These are phyloP conservation scores for Vachellia pachyceras DNA, from an alignment of 306 rosid species.

Conservation along the genomic window DNA sequence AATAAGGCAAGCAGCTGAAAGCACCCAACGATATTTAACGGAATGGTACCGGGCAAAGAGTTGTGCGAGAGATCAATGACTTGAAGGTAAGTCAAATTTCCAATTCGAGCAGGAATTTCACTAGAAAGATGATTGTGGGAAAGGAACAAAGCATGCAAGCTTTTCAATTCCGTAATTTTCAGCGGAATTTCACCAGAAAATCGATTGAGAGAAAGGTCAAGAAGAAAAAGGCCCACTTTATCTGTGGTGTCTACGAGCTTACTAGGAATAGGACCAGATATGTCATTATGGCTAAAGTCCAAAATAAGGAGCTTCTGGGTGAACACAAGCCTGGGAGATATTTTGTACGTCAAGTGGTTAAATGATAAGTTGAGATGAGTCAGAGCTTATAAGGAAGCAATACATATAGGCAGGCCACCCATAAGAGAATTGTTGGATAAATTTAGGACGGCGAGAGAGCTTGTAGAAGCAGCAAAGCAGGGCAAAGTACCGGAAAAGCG, in stretches of 20 bases:
- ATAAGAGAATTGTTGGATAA: slow-evolving; percentile 80
- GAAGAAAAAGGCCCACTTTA: slow-evolving; percentile 87
- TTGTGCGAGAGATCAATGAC: slow-evolving; percentile 96
- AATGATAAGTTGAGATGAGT: slow-evolving; percentile 79
- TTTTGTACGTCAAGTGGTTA: slow-evolving; percentile 74
- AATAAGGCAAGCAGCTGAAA: slow-evolving; percentile 94
- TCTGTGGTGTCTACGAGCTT: slow-evolving; percentile 82
- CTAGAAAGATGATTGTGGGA: slow-evolving; percentile 90
- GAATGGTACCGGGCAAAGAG: slow-evolving; percentile 84
- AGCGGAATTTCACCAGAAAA: slow-evolving; percentile 88
- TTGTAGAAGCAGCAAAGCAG: slow-evolving; percentile 77
- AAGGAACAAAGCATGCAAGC: slow-evolving; percentile 96
- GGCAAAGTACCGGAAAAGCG: slow-evolving; percentile 89
- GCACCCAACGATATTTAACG: slow-evolving; percentile 92
- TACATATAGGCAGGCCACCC: slow-evolving; percentile 88
- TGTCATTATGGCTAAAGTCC: slow-evolving; percentile 89
- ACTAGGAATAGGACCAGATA: slow-evolving; percentile 86
- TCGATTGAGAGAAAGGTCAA: slow-evolving; percentile 90
- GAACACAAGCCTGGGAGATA: slow-evolving; percentile 86
- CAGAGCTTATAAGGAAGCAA: slow-evolving; percentile 77
- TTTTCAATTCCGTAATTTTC: slow-evolving; percentile 89
- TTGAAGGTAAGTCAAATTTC: slow-evolving; percentile 93
- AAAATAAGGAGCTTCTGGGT: slow-evolving; percentile 85
- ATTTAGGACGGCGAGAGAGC: slow-evolving; percentile 70
- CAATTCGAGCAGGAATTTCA: slow-evolving; percentile 91